phyloP scores from a whole-genome alignment of 495 filamentous ascomycete genomes.

The Hyaloscypha hepaticicola region DNA sequence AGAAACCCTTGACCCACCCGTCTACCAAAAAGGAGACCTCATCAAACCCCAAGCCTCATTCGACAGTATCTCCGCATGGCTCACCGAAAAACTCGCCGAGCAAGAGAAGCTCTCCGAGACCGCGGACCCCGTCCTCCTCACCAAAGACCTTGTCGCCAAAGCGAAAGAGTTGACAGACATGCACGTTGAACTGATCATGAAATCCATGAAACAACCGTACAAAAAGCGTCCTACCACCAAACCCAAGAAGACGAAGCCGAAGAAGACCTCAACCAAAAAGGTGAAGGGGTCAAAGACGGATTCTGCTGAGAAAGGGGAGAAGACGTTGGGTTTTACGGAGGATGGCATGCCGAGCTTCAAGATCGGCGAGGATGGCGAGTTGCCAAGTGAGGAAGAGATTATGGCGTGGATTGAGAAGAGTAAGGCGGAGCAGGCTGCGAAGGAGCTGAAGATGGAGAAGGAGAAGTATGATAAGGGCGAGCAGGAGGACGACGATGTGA shows the following conservation, averaged over 20 bases:
- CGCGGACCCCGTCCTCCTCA: slow-evolving; percentile 67
- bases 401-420: slow-evolving; percentile 20
- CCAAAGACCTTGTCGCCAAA: slow-evolving; percentile 62
- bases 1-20: slow-evolving; percentile 46
- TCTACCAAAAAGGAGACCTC: slow-evolving; percentile 64
- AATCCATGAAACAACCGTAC: slow-evolving; percentile 62
- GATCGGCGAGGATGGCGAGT: slow-evolving; percentile 17
- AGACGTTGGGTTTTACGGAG: slow-evolving; percentile 16
- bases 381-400: slow-evolving; percentile 30
- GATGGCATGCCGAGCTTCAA: slow-evolving; percentile 16
- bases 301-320: slow-evolving; percentile 17
- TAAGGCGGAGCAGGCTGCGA: not conserved
- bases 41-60: slow-evolving; percentile 50
- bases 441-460: slow-evolving; percentile 1
- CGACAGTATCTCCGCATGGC: slow-evolving; percentile 56
- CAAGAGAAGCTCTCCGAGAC: slow-evolving; percentile 67
- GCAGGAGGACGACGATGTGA: not conserved
- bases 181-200: slow-evolving; percentile 68
- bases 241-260: slow-evolving; percentile 44
- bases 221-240: slow-evolving; percentile 50
- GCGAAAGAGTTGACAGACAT: slow-evolving; percentile 61
- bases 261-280: slow-evolving; percentile 43
- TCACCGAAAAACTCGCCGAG: slow-evolving; percentile 60
- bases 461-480: slow-evolving; percentile 1
- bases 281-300: slow-evolving; percentile 37